Conservation (phyloP, 2,329 filamentous ascomycete species). For the Xylaria sp. region DNA sequence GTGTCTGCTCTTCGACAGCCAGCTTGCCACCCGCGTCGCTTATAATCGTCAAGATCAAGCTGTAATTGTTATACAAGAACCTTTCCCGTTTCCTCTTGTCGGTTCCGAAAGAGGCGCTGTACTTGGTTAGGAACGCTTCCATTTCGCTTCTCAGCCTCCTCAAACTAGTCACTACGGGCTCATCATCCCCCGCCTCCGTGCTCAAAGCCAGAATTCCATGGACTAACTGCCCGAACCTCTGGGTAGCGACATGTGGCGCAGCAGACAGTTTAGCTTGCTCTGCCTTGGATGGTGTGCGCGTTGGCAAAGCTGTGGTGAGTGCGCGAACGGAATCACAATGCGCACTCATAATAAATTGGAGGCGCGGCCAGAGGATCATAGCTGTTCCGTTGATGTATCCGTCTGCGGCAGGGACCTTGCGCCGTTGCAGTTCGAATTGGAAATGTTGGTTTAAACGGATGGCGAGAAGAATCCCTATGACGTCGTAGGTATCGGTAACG, state of each 20-base stretch:
- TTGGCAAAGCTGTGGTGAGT: slow-evolving; percentile 57
- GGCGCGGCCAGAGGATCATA: slow-evolving; percentile 95
- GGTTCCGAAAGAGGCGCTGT: slow-evolving; percentile 71
- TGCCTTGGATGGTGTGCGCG: slow-evolving; percentile 47
- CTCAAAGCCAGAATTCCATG: slow-evolving; percentile 83
- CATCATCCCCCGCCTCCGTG: slow-evolving; percentile 89
- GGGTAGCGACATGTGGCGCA: slow-evolving; percentile 88
- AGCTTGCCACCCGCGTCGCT: slow-evolving; percentile 75
- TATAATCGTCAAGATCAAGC: slow-evolving; percentile 89
- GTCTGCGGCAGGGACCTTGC: slow-evolving; percentile 87
- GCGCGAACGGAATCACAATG: slow-evolving; percentile 85
- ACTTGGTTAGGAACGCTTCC: slow-evolving; percentile 77
- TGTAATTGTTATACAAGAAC: slow-evolving; percentile 96
- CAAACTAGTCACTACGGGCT: slow-evolving; percentile 84
- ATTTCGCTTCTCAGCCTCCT: slow-evolving; percentile 77
- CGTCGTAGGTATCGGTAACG: slow-evolving; percentile 77
- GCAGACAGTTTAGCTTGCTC: slow-evolving; percentile 67
- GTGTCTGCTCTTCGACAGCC: slow-evolving; percentile 71
- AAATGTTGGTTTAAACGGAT: slow-evolving; percentile 92
- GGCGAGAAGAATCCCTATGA: slow-evolving; percentile 84
- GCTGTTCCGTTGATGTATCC: slow-evolving; percentile 91
- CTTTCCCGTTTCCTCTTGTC: slow-evolving; percentile 82
- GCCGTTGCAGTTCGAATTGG: slow-evolving; percentile 89
- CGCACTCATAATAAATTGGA: slow-evolving; percentile 90
- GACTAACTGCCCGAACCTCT: slow-evolving; percentile 91